These are phyloP conservation scores for Cercospora berteroae DNA, from an alignment of 2,329 filamentous ascomycete genomes.

Conservation along the genomic window DNA sequence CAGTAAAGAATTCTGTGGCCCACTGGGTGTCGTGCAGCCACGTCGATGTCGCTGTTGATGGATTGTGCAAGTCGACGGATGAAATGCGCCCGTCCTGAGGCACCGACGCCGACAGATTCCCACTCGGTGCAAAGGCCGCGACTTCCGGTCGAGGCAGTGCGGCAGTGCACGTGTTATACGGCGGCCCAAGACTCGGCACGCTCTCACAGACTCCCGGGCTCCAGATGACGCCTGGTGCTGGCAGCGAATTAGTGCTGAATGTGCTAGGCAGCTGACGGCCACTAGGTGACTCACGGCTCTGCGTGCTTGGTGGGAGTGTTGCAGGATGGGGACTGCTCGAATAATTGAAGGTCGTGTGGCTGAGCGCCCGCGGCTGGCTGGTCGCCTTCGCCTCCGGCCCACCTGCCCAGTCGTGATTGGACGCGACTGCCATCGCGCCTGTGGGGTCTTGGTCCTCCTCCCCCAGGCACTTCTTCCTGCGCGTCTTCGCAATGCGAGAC, in stretches of 20 bases:
- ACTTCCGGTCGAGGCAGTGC: neutral
- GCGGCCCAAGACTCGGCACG: neutral
- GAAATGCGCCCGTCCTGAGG: slow-evolving; percentile 3
- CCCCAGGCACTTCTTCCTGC: neutral
- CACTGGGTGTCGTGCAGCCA: neutral
- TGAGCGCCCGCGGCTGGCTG: neutral
- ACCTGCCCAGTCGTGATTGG: slow-evolving; percentile 1
- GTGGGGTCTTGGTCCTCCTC: neutral
- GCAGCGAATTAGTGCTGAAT: slow-evolving; percentile 3
- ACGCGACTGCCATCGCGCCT: neutral
- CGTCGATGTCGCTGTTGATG: neutral
- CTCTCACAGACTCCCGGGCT: neutral
- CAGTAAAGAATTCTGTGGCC: neutral
- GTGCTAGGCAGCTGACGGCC: slow-evolving; percentile 3
- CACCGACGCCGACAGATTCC: neutral
- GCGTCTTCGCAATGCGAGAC: neutral
- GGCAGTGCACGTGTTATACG: slow-evolving; percentile 9
- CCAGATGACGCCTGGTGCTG: slow-evolving; percentile 7
- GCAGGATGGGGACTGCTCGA: slow-evolving; percentile 3
- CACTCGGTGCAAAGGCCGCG: neutral
- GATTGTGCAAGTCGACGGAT: neutral
- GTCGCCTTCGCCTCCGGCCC: neutral
- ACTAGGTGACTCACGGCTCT: slow-evolving; percentile 7
- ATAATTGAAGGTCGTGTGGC: slow-evolving; percentile 10
- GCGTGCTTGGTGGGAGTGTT: neutral